Evolutionary conservation across 2,329 filamentous ascomycete species (phyloP), one percentile per base, ranked within the genome.

Genomic region (Thermomyces lanuginosus): DNA sequence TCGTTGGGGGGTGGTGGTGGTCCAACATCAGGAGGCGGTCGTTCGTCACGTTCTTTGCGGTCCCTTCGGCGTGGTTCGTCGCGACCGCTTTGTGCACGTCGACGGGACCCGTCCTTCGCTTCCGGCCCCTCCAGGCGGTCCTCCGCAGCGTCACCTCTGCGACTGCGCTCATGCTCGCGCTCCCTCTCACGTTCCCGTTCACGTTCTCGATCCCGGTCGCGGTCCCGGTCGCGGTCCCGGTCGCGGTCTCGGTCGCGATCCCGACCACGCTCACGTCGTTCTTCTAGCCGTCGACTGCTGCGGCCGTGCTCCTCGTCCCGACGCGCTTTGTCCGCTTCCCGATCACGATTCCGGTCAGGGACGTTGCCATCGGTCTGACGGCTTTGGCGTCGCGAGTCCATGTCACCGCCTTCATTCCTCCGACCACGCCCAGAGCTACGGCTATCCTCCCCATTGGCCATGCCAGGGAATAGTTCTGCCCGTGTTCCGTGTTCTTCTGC

Each of bases 21-120:
- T 15, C 30, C 31, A 7, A 5, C 8, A 18, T n/a, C n/a, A n/a
- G n/a, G n/a, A n/a, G 15, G 3, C 33, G 9, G 40, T 8, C 39
- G 44, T n/a, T 48, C 48, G 3, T 49, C 49, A 10, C 50, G 44
- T n/a, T 53, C 49, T 24, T 49, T 45, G 23, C 45, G 42, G 16
- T 49, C 45, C 24, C 50, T 43, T 14, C 49, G 46, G 27, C 49
- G 39, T 20, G 43, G 39, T 18, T 53, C 49, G 16, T 53, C 51
- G 22, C 50, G 49, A 8, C 43, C 37, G 10, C 44, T 38, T 10
- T 41, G 33, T 5, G 39, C 43, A 10, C 51, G 46, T 9, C 51
- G 49, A 13, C 45, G 34, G 7, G 24, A 26, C 4, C 35, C 37
- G 18, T 54, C 49, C 10, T 46, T 45, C 11, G 42, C 38, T 16